Base-by-base conservation (phyloP, 352 stramenopile genomes). In the Pseudoperonospora humuli region DNA sequence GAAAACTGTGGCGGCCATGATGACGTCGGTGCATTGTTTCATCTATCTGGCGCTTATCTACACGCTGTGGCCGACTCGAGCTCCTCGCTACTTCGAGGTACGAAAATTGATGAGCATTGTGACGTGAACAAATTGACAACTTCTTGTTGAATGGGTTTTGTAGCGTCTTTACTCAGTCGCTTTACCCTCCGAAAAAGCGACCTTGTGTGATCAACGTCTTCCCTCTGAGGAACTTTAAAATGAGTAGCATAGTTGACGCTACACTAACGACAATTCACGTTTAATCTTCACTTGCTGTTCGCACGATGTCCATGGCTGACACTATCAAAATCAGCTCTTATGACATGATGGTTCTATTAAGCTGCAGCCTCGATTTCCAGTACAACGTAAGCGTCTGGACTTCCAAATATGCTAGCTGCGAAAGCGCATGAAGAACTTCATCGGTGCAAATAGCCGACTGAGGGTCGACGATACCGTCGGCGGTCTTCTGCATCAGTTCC, bases 11-110 rank as follows among this genome's bases (percentile, higher is more conserved):
- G 69, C 63, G 2, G 61, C 57, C 14, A 67, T 86, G 17, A 71
- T 73, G 8, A 64, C 68, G 1, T 62, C 51, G 7, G 54, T 84
- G 18, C 70, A 90, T 24, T 44, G 75, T 29, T 46, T 46, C 18
- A 60, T 86, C 46, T 86, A 82, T 54, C 50, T 55, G n/a, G 53
- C 67, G 2, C 68, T 90, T 40, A 74, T 86, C 27, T 87, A 74
- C 45, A 55, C 81, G 28, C 39, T 90, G 14, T 90, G 75, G 75
- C 70, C 77, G 7, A 75, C 73, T 17, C 66, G 75, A 23, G 77
- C 77, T 4, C 77, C 75, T 5, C 63, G 64, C 13, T 87, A 85
- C 55, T 90, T 90, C 43, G 77, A 90, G 67, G 77, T 90, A 65
- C 31, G 40, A 33, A 21, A 54, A n/a, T 35, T 18, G 5, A 15